Base-by-base conservation (phyloP, 768 basidiomycete genomes). In the Mycena venus region DNA sequence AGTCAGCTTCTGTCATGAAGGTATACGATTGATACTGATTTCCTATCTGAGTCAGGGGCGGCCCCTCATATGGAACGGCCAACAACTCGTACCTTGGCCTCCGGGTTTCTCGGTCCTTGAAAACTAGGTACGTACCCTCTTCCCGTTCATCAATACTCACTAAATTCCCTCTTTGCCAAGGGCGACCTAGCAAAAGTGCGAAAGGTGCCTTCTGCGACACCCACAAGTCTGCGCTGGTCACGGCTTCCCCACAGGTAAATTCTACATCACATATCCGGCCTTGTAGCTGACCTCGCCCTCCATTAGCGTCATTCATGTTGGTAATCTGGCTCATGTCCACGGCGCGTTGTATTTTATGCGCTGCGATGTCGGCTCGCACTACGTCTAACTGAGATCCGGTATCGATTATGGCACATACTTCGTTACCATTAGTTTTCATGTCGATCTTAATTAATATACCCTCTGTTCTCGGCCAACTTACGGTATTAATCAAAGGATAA, bases 241-340 rank as follows among this genome's bases (percentile, higher is more conserved):
- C 25, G 0, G 82, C 65, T 10, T 44, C 63, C 63, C 83, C 81
- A 42, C 79, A 78, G 9, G 44, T 59, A 1, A 84, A 49, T 9
- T 75, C 74, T 5, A 81, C 79, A 19, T 72, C 62, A 7, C 64
- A 11, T 4, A 80, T 73, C 42, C 79, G 62, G 17, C 82, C 82
- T 55, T 64, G 53, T 10, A 81, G 63, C 3, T 70, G 47, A 0
- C 78, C 77, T 40, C 73, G 62, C 7, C 79, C 79, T 2, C 82
- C 82, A 70, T 82, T 84, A 2, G 81, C 82, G 59, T 84, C 82
- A 42, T 66, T 70, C 78, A 83, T 80, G 7, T 29, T 59, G 3
- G 70, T 77, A 0, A 40, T 19, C 4, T 64, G 19, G 1, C 23
- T 34, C 6, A 75, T 65, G 12, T 81, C 79, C 2, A 82, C 70